Conservation (phyloP, 1,284 basidiomycete species). For the Lentinus polychrous region DNA sequence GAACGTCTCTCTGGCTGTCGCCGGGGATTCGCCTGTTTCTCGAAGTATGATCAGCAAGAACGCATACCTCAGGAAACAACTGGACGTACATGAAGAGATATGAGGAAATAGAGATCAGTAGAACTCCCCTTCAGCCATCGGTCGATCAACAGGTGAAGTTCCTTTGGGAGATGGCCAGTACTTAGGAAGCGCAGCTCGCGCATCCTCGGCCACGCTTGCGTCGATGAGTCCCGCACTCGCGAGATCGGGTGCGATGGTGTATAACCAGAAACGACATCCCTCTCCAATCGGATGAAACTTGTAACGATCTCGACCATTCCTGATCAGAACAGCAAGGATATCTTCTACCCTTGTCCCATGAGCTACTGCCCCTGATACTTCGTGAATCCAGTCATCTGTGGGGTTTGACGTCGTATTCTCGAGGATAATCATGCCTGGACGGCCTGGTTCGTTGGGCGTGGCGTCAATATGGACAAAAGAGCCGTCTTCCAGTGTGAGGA, state of each 20-base stretch:
- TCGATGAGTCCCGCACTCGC: constrained; percentile 1
- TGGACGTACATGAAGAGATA: too few species aligned
- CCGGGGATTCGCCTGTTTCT: too few species aligned
- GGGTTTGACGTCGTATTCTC: background rate
- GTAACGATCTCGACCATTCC: constrained; percentile 3
- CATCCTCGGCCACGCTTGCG: background rate
- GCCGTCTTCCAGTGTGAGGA: background rate
- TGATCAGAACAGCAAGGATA: background rate
- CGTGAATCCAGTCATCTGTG: background rate
- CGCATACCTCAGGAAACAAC: too few species aligned
- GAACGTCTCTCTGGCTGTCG: too few species aligned
- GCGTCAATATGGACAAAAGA: constrained; percentile 4
- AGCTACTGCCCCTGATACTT: background rate
- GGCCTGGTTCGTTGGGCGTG: background rate
- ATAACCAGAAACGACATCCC: constrained; percentile 5
- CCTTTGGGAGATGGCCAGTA: background rate
- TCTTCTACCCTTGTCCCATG: background rate
- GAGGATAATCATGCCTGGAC: constrained; percentile 4
- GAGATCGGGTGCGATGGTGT: constrained; percentile 1
- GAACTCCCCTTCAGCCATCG: background rate
- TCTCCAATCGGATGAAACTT: constrained; percentile 2
- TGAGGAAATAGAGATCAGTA: background rate
- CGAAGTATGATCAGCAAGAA: too few species aligned
- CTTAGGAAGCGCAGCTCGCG: background rate
- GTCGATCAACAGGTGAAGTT: background rate